Base-by-base conservation (phyloP, 1,139 yeast genomes). In the Blastobotrys arbuscula region DNA sequence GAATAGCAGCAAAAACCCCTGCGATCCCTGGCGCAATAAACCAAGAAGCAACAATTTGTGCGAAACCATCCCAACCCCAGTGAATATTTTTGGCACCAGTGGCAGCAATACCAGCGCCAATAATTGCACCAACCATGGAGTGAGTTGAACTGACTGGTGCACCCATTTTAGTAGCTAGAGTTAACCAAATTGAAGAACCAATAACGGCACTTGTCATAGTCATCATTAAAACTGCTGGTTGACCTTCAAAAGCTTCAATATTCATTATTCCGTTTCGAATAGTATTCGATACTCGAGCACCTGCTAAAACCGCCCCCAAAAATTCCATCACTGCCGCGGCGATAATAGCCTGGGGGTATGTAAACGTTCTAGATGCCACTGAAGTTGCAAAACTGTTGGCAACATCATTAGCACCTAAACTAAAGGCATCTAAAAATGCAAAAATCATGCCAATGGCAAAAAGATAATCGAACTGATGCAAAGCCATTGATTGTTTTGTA, bases 81-180 rank as follows among this genome's bases (percentile, higher is more conserved):
- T 66, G 68, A 52, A 84, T 76, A 52, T 77, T 71, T 2, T 67
- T 60, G 39, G 78, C 81, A 52, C 81, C 82, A 55, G 72, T 74
- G 28, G 90, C 82, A 44, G 90, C 92, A 60, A 84, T 77, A 51
- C 87, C 82, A 18, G 85, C 75, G 55, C 92, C 92, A 54, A 83
- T 81, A 45, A 82, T 76, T 35, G 82, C 90, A 62, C 90, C 90
- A 46, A 84, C 85, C 58, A 84, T 82, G 13, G 88, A 81, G 61
- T 84, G 90, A 21, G 92, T 84, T 28, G 90, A 82, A 15, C 90
- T 83, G 44, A 82, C 89, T 24, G 90, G 90, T 76, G 82, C 76
- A 55, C 88, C 86, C 36, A 82, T 65, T 3, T 65, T 57, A 30
- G 92, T 84, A 36, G 90, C 90, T 53, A 81, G 53, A n/a, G 84